phyloP scores from a whole-genome alignment of 805 yeast species.

The Lachancea cidri region DNA sequence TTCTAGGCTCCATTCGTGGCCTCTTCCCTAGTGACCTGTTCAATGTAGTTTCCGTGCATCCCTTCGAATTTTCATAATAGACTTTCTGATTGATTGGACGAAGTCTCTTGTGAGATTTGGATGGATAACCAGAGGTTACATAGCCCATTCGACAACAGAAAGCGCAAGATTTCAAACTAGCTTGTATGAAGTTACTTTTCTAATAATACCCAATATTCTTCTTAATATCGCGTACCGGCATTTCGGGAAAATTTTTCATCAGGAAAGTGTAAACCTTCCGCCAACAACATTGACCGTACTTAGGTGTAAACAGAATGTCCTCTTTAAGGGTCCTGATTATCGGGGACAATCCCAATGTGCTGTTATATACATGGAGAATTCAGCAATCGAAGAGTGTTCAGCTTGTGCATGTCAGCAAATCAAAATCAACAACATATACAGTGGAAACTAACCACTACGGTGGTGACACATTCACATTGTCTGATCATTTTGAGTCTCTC shows the following conservation, averaged over 20 bases:
- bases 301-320: constrained; percentile 8
- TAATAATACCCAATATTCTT: too few species aligned
- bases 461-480: constrained; percentile 19
- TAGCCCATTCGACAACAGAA: constrained; percentile 17
- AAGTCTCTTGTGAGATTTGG: constrained; percentile 15
- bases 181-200: too few species aligned
- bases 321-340: constrained; percentile 25
- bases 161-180: background rate
- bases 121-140: constrained; percentile 17
- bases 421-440: constrained; percentile 14
- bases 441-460: constrained; percentile 27
- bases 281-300: background rate
- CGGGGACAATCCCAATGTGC: constrained; percentile 29
- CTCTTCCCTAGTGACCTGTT: background rate
- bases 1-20: background rate
- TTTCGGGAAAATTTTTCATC: background rate
- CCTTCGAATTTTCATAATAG: constrained; percentile 2
- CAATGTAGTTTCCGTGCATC: background rate
- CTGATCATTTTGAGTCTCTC: constrained; percentile 26
- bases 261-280: background rate
- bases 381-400: constrained; percentile 34
- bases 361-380: constrained; percentile 30
- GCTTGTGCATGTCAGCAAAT: constrained; percentile 29
- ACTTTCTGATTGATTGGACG: constrained; percentile 1
- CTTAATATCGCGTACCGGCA: background rate